Base-by-base conservation (phyloP, 345 rosid species). In the Salix arbutifolia region DNA sequence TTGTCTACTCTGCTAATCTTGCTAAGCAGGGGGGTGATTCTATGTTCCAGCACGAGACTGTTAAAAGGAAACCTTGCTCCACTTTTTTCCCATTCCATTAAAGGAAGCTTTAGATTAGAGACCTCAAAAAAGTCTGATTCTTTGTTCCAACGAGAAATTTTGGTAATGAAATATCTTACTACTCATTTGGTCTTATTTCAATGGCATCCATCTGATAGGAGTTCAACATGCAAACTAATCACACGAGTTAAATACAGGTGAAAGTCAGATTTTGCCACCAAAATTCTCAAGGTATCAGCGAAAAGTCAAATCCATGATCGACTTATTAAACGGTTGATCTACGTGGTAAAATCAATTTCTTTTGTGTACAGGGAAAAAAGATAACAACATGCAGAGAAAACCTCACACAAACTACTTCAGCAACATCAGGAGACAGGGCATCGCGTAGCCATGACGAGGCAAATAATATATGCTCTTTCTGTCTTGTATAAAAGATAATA, bases 311-410 rank as follows among this genome's bases (percentile, higher is more conserved):
- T 19, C 40, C 78, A 14, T 56, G 60, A 60, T 69, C 30, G 70
- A 13, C 46, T 40, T 17, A 56, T 31, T 52, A 18, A 10, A 31
- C 14, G 70, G 17, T 69, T 30, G 18, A 58, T 50, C 50, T 65
- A 13, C 8, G 44, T 10, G 33, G 71, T n/a, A 74, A 75, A 74
- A 65, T 23, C 17, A 69, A 44, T 62, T 69, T 26, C 70, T 70
- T 73, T 71, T 64, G 78, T 30, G 56, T 79, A 65, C 69, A 26
- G 38, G 14, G 48, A 53, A 74, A 35, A 52, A 67, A 46, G 69
- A 23, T 33, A 37, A 74, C 35, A 61, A 69, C 74, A 77, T 42
- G 67, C 42, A 16, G 53, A 52, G 9, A 44, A 60, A 28, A 60
- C 2, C 60, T 74, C 72, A 61, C 44, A 44, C 11, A 16, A 40